Base-by-base conservation (phyloP, 805 yeast genomes). In the Hanseniaspora lindneri region DNA sequence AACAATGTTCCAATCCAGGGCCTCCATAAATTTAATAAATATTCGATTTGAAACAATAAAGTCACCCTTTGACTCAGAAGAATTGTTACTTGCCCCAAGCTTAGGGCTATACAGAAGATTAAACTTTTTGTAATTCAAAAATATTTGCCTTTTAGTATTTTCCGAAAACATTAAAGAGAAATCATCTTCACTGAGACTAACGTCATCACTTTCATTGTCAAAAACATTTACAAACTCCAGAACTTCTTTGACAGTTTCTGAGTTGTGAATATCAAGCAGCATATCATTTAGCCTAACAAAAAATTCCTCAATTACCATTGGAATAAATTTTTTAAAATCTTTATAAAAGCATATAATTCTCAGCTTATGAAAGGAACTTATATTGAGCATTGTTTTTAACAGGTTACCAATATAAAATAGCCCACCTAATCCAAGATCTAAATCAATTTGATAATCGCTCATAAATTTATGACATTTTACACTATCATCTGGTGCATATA, bases 291-390 rank as follows among this genome's bases (percentile, higher is more conserved):
- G 20, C 13, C 41, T 37, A 14, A 16, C 11, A 19, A 46, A 39
- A 25, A 46, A 46, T 8, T 39, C 43, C n/a, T 46, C 39, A 8
- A 46, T 16, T 10, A 46, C 49, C 23, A 34, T 24, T 9, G 43
- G 43, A 17, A 46, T 39, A 37, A 39, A 46, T n/a, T 46, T 46
- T 17, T 46, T 46, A 16, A 46, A 30, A 29, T 46, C 49, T 16
- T 46, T 33, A 33, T 30, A 46, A 20, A 39, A 46, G 23, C 49
- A 46, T 8, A 46, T 30, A 13, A 46, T 46, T 39, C 49, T 39
- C 4, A 46, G 19, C n/a, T 46, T 46, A 14, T 17, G 30, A 8
- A 39, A 23, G 6, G 29, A 6, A 25, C 17, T 32, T 10, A 25
- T 24, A 30, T 46, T 14, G 9, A 37, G 19, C 19, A 46, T n/a